phyloP scores from a whole-genome alignment of 2,329 filamentous ascomycete species.

The Ophiostoma perfectum region DNA sequence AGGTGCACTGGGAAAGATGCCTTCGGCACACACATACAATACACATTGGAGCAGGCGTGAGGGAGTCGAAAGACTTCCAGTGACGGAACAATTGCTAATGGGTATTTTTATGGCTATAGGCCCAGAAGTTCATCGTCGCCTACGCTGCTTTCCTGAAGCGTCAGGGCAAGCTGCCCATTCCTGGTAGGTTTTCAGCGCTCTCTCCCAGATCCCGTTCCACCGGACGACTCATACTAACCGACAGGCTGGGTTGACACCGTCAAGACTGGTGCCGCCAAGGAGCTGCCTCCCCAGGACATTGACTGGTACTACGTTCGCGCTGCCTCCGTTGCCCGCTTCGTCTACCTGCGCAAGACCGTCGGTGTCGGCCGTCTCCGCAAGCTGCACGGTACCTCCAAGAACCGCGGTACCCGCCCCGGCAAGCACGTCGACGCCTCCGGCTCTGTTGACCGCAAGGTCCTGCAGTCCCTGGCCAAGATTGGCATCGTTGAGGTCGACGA shows the following conservation, averaged over 20 bases:
- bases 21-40: conserved; percentile 30
- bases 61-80: conserved; percentile 66
- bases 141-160: conserved; percentile 90
- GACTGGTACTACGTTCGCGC: conserved; percentile 95
- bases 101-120: conserved; percentile 48
- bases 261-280: conserved; percentile 95
- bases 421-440: conserved; percentile 95
- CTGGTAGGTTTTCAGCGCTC: conserved; percentile 50
- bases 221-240: neutral
- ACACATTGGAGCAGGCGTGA: conserved; percentile 58
- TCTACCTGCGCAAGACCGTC: conserved; percentile 99
- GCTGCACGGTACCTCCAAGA: conserved; percentile 88
- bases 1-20: conserved; percentile 12
- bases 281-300: conserved; percentile 95
- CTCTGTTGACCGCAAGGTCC: conserved; percentile 92
- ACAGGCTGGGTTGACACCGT: conserved; percentile 98
- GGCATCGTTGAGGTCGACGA: conserved; percentile 96
- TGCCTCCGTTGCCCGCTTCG: conserved; percentile 90
- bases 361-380: conserved; percentile 94
- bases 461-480: conserved; percentile 99
- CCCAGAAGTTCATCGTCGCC: conserved; percentile 79
- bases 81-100: conserved; percentile 68
- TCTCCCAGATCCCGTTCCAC: neutral
- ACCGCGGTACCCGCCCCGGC: conserved; percentile 85
- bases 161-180: conserved; percentile 87